Percentiles rank a stretch among this genome's conserved stretches.
phyloP scores from a whole-genome alignment of 2,329 filamentous ascomycete genomes.

The Phaeomoniella chlamydospora region DNA sequence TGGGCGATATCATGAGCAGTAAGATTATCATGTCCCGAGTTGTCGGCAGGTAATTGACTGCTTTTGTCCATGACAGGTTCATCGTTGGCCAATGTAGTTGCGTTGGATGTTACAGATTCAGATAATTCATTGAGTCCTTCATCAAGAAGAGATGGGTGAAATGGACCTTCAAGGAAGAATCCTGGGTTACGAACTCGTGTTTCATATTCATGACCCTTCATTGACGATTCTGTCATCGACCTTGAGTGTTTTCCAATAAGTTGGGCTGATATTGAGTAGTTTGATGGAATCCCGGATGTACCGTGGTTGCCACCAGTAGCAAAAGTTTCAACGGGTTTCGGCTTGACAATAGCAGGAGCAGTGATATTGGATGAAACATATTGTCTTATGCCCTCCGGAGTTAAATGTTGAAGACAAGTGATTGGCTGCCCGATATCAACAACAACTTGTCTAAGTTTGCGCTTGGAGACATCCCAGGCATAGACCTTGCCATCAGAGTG shows the following conservation, averaged over 20 bases:
- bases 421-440: constrained; percentile 66
- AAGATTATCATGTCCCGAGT: constrained; percentile 2
- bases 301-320: constrained; percentile 19
- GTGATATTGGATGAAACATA: constrained; percentile 30
- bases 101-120: constrained; percentile 10
- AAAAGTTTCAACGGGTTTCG: constrained; percentile 32
- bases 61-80: constrained; percentile 4
- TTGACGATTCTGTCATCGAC: constrained; percentile 18
- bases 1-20: not conserved
- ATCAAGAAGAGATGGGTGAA: not conserved
- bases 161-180: not conserved
- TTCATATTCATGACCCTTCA: constrained; percentile 7
- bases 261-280: constrained; percentile 19
- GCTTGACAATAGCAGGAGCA: constrained; percentile 57
- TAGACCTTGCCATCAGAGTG: constrained; percentile 67
- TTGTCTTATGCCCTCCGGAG: constrained; percentile 37
- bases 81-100: constrained; percentile 2
- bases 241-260: constrained; percentile 3
- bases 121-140: constrained; percentile 6
- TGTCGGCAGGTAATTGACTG: constrained; percentile 11
- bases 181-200: not conserved
- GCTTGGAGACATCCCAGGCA: constrained; percentile 64
- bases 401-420: constrained; percentile 64
- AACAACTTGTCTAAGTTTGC: constrained; percentile 51
- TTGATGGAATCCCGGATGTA: constrained; percentile 19